phyloP scores from a whole-genome alignment of 345 rosid genomes.

The Lepidium africanum region DNA sequence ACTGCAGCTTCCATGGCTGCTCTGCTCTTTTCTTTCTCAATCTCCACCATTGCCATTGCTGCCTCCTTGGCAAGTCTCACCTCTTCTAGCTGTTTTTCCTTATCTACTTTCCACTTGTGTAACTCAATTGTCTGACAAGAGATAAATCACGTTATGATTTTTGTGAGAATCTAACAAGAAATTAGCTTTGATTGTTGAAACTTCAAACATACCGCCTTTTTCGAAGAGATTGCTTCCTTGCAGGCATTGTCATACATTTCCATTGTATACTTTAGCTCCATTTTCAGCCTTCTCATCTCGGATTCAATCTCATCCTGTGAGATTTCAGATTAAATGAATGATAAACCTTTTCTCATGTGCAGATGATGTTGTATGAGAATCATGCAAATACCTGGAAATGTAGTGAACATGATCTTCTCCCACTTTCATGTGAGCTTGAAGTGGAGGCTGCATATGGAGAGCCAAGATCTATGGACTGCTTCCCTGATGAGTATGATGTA shows the following conservation, averaged over 20 bases:
- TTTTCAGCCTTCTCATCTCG: conserved; percentile 71
- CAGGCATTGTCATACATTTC: conserved; percentile 69
- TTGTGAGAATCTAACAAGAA: neutral
- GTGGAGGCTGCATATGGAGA: conserved; percentile 37
- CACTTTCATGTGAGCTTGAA: conserved; percentile 34
- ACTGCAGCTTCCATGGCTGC: conserved; percentile 58
- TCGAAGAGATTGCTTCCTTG: conserved; percentile 69
- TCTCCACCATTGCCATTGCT: conserved; percentile 48
- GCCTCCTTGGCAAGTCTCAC: conserved; percentile 49
- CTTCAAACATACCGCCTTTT: conserved; percentile 37
- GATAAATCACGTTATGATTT: neutral
- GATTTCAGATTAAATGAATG: neutral
- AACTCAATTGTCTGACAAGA: conserved; percentile 48
- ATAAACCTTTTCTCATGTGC: neutral
- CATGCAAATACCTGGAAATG: conserved; percentile 29
- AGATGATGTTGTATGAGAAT: neutral
- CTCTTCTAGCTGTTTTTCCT: conserved; percentile 43
- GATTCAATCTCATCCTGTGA: conserved; percentile 72
- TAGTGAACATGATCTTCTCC: conserved; percentile 37
- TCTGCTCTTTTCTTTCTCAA: conserved; percentile 50
- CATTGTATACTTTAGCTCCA: conserved; percentile 69
- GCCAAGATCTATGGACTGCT: conserved; percentile 35
- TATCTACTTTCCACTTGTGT: conserved; percentile 48
- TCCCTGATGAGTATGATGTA: conserved; percentile 33
- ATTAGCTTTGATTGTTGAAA: neutral